Percentiles rank a stretch among this genome's conserved stretches.
Evolutionary conservation across 106 monocot species (phyloP).

Genomic region (Dendrobium huoshanense): DNA sequence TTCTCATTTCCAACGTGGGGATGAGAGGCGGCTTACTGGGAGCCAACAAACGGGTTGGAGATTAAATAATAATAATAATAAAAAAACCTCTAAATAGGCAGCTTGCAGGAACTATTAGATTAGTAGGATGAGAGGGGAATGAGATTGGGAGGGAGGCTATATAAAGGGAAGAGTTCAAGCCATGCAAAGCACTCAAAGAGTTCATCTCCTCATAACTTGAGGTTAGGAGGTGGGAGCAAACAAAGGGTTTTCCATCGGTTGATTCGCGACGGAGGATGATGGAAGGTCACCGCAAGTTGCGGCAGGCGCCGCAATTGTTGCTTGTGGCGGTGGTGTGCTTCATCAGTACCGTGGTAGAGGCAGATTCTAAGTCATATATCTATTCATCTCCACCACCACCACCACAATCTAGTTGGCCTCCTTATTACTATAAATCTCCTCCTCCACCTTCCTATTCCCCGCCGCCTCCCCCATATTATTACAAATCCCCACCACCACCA

Average conservation of each 20-base stretch:
- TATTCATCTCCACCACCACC: neutral
- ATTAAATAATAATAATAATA: no score
- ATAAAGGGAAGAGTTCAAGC: neutral
- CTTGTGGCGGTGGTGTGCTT: neutral
- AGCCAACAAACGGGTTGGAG: no score
- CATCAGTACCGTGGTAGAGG: neutral
- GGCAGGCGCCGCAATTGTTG: neutral
- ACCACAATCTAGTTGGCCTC: neutral
- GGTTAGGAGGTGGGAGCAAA: neutral
- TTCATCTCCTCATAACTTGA: neutral
- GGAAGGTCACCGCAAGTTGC: neutral
- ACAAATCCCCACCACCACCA: no score
- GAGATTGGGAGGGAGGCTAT: neutral
- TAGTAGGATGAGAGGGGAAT: neutral
- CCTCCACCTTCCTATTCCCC: neutral
- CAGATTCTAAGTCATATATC: neutral
- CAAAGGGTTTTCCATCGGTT: neutral
- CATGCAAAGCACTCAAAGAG: neutral
- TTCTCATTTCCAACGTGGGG: neutral
- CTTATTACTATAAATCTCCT: constrained; percentile 2
- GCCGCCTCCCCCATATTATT: no score
- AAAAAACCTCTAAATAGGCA: no score
- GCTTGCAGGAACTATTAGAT: no score
- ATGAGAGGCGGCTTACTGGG: no score
- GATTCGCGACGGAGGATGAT: neutral